Base-by-base conservation (phyloP, 768 basidiomycete species). In the Phanerochaete sordida region DNA sequence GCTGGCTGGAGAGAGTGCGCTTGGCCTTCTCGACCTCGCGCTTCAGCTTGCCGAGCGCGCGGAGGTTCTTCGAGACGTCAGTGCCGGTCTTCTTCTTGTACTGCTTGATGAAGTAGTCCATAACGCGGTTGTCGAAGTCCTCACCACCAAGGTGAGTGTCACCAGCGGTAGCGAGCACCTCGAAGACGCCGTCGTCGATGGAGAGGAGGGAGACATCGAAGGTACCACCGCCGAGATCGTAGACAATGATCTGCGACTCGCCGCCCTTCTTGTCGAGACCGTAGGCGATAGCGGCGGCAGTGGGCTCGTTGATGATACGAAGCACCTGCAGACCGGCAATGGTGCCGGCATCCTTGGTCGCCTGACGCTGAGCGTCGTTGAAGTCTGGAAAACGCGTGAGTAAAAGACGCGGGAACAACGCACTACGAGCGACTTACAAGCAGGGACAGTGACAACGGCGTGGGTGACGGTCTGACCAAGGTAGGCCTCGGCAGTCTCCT, bases 331-430 rank as follows among this genome's bases (percentile, higher is more conserved):
- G 72, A 64, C 77, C 79, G 51, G 79, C 77, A 64, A 80, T 79
- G 31, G 62, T 64, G 30, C 62, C 62, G 62, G 62, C 62, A 33
- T 98, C 96, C 79, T 98, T 98, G 77, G 96, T 98, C 16, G 96
- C 96, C 75, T 98, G 96, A 73, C 95, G 93, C 77, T 98, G 96
- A 69, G 96, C 95, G 79, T 98, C 95, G 74, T 98, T 98, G 87
- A 96, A 97, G 84, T 95, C 86, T 88, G 45, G 15, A 47, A 9
- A 0, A 15, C 11, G 12, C 3, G 35, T 55, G 39, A 46, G 19
- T 73, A 69, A 53, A 70, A 63, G 51, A 11, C 53, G 56, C 23
- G 64, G 33, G 48, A 15, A 26, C 30, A 21, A 15, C 26, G 27
- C 57, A 56, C 23, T 46, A 37, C 28, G 4, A 2, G 13, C n/a